Evolutionary conservation across 140 eudicot genomes (phyloP).

Genomic region (Flaveria floridana): DNA sequence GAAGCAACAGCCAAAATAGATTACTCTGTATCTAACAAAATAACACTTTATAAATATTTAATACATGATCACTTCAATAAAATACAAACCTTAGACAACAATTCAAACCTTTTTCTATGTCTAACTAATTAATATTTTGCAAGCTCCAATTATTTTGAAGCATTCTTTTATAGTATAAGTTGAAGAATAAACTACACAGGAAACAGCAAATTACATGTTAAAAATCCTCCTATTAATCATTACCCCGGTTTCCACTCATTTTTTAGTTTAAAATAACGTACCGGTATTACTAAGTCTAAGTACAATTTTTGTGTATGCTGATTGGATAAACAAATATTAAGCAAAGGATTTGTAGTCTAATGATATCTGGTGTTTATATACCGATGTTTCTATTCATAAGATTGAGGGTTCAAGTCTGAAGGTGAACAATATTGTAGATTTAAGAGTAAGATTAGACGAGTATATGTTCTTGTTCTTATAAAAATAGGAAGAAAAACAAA

Average conservation of each 20-base stretch:
- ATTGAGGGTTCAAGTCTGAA: too few species aligned
- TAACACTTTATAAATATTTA: not conserved
- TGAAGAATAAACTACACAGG: conserved; percentile 17
- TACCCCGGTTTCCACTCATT: conserved; percentile 21
- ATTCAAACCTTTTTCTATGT: too few species aligned
- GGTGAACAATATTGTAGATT: too few species aligned
- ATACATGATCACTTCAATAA: not conserved
- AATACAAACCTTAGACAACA: not conserved
- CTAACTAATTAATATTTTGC: not conserved
- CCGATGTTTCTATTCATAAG: too few species aligned
- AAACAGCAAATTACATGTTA: conserved; percentile 30
- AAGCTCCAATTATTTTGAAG: conserved; percentile 19
- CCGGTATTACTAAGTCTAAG: not conserved
- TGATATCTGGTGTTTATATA: too few species aligned
- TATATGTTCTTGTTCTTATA: too few species aligned
- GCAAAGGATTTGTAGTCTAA: not conserved
- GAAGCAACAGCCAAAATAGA: conserved; percentile 26
- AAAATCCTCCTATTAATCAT: conserved; percentile 16
- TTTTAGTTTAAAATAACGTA: not conserved
- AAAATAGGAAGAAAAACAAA: too few species aligned
- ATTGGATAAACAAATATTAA: not conserved
- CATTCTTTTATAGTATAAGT: conserved; percentile 10
- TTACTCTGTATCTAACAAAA: conserved; percentile 18
- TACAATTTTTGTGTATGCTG: not conserved
- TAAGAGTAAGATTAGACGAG: too few species aligned